Base-by-base conservation (phyloP, 768 basidiomycete genomes). In the Termitomyces titanicus region DNA sequence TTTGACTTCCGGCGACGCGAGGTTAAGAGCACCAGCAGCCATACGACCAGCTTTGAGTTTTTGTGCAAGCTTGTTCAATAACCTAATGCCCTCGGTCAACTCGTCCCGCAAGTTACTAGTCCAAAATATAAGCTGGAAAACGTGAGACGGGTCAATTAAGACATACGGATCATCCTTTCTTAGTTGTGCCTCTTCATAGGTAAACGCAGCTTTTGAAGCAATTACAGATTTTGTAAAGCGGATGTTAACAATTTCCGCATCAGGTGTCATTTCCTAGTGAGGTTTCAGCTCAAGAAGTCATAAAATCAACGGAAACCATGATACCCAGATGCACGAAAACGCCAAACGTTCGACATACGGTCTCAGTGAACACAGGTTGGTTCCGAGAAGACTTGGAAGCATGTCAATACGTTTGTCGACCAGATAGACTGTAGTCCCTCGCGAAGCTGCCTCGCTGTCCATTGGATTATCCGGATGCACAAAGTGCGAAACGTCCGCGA, bases 331-430 rank as follows among this genome's bases (percentile, higher is more conserved):
- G 11, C 86, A 89, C 0, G 93, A 95, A 67, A 99, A 98, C 2
- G 96, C 97, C 44, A 99, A 70, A 25, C 97, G 79, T 71, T 98
- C 97, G 6, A 99, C 95, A 63, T 89, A 82, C 0, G 95, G 94
- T 45, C 96, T 73, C 37, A 99, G 76, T 5, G 94, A 96, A 68
- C 97, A 99, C 11, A 99, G 72, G 64, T 98, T 99, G 1, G 96
- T 98, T 1, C 97, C 97, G 6, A 99, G 78, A 9, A 99, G 78
- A 3, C 86, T 76, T 0, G 97, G 97, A 46, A 99, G 77, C 97
- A 99, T 99, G 74, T 98, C 97, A 48, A 99, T 94, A 33, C 96
- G 91, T 70, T 95, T 96, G 76, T 99, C 96, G 5, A 98, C 96
- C 2, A 99, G 83, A 68, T 98, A 99, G 0, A 99, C 96, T 0